These are phyloP conservation scores for Leptographium flavum DNA, from an alignment of 2,329 filamentous ascomycete genomes.

Conservation along the genomic window DNA sequence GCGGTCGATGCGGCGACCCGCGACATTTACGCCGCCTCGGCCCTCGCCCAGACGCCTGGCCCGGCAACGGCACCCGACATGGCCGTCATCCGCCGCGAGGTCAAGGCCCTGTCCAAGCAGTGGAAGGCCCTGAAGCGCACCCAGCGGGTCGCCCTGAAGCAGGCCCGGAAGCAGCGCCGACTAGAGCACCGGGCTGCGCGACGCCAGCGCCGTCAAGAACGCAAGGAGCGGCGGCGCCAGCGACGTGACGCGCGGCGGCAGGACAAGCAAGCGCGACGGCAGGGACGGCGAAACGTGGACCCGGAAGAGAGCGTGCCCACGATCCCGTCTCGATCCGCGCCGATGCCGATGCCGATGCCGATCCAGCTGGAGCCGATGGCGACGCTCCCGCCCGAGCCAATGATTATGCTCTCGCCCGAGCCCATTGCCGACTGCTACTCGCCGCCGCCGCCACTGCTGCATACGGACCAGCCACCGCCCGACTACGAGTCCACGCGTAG, in stretches of 20 bases:
- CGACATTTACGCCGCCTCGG: constrained; percentile 4
- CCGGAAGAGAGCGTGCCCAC: no score
- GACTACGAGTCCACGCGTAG: no score
- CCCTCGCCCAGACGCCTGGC: neutral
- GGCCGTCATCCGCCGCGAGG: constrained; percentile 26
- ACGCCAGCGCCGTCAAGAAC: neutral
- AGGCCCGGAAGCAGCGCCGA: constrained; percentile 16
- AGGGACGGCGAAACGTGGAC: no score
- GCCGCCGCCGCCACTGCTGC: no score
- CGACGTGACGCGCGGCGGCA: neutral
- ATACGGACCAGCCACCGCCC: no score
- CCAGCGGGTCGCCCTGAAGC: no score
- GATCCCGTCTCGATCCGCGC: no score
- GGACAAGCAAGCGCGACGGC: neutral
- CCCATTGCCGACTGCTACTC: no score
- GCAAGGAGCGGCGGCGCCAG: neutral
- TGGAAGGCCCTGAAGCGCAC: constrained; percentile 27
- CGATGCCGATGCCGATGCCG: no score
- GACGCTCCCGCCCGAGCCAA: no score
- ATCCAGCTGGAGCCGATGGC: no score
- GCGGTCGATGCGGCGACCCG: constrained; percentile 24
- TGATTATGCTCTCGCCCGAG: no score
- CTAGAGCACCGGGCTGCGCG: neutral
- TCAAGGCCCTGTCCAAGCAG: constrained; percentile 27
- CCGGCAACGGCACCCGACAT: neutral